A percentile compares a stretch with the other conserved stretches of the same genome.
These are phyloP conservation scores for Phaseolus lunatus DNA, from an alignment of 306 rosid species.

Conservation along the genomic window DNA sequence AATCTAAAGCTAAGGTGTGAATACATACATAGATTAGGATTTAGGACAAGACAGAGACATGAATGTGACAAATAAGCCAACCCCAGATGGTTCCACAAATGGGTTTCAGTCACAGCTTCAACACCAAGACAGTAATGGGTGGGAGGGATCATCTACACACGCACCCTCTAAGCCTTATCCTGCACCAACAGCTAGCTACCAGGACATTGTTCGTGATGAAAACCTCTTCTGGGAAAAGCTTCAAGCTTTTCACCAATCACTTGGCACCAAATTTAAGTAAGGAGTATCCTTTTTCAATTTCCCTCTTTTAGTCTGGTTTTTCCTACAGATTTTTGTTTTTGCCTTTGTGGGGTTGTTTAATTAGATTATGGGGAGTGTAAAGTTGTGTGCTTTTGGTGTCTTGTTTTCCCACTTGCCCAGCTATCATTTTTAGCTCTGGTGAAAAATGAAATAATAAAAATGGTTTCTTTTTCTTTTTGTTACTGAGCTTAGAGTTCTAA, in stretches of 20 bases:
- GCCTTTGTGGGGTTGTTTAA: conserved; percentile 30
- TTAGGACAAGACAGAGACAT: neutral
- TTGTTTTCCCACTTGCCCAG: neutral
- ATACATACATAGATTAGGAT: neutral
- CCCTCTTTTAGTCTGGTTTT: neutral
- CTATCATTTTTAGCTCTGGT: neutral
- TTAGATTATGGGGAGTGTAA: neutral
- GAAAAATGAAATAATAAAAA: conserved; percentile 3
- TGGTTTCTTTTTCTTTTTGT: neutral
- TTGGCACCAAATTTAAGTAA: conserved; percentile 65
- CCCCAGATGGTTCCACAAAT: conserved; percentile 42
- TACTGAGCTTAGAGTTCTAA: neutral
- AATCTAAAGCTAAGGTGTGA: neutral
- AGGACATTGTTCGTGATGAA: conserved; percentile 59
- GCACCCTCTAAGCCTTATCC: conserved; percentile 54
- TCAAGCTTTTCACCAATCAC: conserved; percentile 65
- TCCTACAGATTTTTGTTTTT: neutral
- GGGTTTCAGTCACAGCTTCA: conserved; percentile 18
- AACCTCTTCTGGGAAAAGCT: conserved; percentile 72
- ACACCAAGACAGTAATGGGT: conserved; percentile 39
- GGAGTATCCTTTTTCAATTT: conserved; percentile 16
- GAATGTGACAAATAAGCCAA: conserved; percentile 36
- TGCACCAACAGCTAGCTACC: conserved; percentile 61
- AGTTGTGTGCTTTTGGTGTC: conserved; percentile 14
- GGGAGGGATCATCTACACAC: conserved; percentile 22